A percentile compares a stretch with the other conserved stretches of the same genome.
phyloP scores from a whole-genome alignment of 2,329 filamentous ascomycete genomes.

The Trichoderma afroharzianum region DNA sequence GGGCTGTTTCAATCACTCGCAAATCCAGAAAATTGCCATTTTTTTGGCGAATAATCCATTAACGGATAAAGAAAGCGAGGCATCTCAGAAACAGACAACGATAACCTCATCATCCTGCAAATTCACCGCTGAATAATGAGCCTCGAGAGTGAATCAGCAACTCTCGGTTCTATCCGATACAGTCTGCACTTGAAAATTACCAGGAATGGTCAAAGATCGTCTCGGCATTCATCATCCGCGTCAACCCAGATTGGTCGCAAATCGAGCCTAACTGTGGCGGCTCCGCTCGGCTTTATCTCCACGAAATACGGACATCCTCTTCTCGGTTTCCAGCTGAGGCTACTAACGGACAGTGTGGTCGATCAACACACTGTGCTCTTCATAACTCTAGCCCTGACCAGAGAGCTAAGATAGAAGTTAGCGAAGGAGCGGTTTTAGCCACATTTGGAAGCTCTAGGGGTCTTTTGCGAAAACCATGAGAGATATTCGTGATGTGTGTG shows the following conservation, averaged over 20 bases:
- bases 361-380: not conserved
- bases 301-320: too few species aligned
- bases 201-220: not conserved
- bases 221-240: not conserved
- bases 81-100: not conserved
- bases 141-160: not conserved
- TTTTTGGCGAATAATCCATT: not conserved
- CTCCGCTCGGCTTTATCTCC: not conserved
- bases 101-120: not conserved
- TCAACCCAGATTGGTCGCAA: not conserved
- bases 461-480: not conserved
- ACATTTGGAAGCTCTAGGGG: not conserved
- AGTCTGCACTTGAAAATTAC: not conserved
- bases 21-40: not conserved
- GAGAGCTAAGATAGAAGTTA: not conserved
- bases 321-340: not conserved
- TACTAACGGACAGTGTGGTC: not conserved
- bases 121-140: not conserved
- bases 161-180: not conserved
- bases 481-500: not conserved
- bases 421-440: not conserved
- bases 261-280: not conserved
- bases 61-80: not conserved
- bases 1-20: rapidly evolving
- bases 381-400: not conserved